Evolutionary conservation across 495 filamentous ascomycete species (phyloP).

Genomic region (Neurospora discreta): DNA sequence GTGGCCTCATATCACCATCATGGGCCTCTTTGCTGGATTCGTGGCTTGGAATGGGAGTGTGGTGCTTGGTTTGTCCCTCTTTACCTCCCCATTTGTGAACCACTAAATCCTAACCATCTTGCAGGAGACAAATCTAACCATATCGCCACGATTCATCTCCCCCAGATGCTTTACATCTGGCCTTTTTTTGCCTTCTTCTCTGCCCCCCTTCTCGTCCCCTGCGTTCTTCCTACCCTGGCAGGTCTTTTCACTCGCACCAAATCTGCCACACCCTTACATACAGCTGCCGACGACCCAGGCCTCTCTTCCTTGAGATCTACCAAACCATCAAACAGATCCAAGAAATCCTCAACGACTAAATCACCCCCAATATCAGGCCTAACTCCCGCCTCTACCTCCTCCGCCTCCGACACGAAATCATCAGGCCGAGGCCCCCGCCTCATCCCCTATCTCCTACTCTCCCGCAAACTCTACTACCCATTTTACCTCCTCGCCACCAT

Average conservation of each 20-base stretch:
- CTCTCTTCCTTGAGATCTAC: neutral
- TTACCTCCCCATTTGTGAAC: neutral
- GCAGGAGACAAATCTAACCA: constrained; percentile 89
- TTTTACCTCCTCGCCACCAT: constrained; percentile 16
- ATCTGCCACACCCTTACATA: neutral
- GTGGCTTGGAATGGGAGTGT: constrained; percentile 83
- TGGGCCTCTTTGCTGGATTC: constrained; percentile 61
- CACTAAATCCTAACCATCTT: neutral
- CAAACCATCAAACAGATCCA: neutral
- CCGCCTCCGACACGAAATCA: neutral
- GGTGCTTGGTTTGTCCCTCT: constrained; percentile 56
- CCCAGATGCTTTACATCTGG: constrained; percentile 94
- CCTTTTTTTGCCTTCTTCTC: constrained; percentile 85
- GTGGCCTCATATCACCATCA: constrained; percentile 56
- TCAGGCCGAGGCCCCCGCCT: neutral
- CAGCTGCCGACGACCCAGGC: neutral
- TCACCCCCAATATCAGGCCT: neutral
- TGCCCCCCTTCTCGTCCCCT: constrained; percentile 51
- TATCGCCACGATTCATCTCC: constrained; percentile 71
- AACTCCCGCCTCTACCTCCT: neutral
- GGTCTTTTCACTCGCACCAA: neutral
- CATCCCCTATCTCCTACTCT: neutral
- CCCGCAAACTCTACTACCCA: constrained; percentile 9
- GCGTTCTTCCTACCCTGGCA: neutral
- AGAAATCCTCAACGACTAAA: neutral